phyloP scores from a whole-genome alignment of 108 stramenopile species.

The Pelagomonas calceolata region DNA sequence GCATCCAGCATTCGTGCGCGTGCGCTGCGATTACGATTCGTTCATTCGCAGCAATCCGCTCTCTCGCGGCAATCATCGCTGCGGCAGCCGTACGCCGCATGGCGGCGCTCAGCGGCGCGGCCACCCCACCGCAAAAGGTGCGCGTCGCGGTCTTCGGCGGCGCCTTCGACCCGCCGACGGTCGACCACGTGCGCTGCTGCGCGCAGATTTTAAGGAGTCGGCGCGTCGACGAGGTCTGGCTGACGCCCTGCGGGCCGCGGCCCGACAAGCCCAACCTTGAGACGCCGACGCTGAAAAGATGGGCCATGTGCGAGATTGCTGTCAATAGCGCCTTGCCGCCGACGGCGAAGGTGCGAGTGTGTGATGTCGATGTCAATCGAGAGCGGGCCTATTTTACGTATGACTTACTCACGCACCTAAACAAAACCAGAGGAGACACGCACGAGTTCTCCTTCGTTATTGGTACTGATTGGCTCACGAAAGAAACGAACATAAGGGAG shows the following conservation, averaged over 20 bases:
- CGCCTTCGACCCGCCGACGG: conserved; percentile 1
- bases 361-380: not conserved
- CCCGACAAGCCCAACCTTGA: not conserved
- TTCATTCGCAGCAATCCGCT: too few relatives aligned
- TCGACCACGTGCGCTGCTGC: not conserved
- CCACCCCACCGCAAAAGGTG: too few relatives aligned
- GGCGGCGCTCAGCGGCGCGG: too few relatives aligned
- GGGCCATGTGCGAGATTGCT: not conserved
- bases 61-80: too few relatives aligned
- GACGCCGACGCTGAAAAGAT: not conserved
- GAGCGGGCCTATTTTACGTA: not conserved
- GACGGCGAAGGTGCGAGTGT: not conserved
- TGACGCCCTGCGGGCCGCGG: not conserved
- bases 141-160: not conserved
- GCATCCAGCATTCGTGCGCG: too few relatives aligned
- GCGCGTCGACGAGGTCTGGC: not conserved
- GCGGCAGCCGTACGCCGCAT: too few relatives aligned
- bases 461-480: not conserved
- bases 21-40: too few relatives aligned
- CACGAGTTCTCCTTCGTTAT: not conserved
- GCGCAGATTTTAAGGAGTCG: not conserved
- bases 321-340: not conserved
- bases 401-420: not conserved
- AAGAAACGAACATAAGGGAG: not conserved
- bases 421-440: not conserved